Evolutionary conservation across 176 grass and related monocot species (phyloP).

Genomic region (Alloteropsis semialata): DNA sequence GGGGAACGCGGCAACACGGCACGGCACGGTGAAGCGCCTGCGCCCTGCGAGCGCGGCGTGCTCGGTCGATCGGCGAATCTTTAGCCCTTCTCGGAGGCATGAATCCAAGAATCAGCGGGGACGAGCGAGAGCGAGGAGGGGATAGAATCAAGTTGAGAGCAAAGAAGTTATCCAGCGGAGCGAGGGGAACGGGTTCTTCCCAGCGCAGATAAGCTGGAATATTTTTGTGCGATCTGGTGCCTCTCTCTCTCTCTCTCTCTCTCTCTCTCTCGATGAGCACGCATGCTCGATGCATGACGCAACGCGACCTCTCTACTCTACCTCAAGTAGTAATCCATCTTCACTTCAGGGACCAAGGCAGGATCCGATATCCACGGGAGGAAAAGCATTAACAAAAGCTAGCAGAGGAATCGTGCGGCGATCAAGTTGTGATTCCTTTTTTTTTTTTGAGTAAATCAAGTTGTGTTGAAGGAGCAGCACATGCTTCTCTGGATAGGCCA

Average conservation of each 20-base stretch:
- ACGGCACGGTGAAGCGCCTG: neutral
- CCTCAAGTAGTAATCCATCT: neutral
- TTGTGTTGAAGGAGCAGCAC: too few relatives aligned
- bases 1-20: neutral
- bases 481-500: neutral
- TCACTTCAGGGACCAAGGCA: neutral
- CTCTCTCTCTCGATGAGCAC: neutral
- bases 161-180: neutral
- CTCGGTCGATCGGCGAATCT: neutral
- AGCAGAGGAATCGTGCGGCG: neutral
- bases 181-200: neutral
- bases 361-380: neutral
- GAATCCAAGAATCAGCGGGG: neutral
- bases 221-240: neutral
- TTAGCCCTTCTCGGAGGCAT: neutral
- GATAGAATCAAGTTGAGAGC: neutral
- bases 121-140: neutral
- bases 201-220: slow-evolving; percentile 25
- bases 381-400: neutral
- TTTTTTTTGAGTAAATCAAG: too few relatives aligned
- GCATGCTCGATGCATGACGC: neutral
- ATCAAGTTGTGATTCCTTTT: neutral
- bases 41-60: neutral
- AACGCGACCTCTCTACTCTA: neutral
- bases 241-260: neutral